These are phyloP conservation scores for Chalaropsis thielavioides DNA, from an alignment of 2,329 filamentous ascomycete genomes.

Conservation along the genomic window DNA sequence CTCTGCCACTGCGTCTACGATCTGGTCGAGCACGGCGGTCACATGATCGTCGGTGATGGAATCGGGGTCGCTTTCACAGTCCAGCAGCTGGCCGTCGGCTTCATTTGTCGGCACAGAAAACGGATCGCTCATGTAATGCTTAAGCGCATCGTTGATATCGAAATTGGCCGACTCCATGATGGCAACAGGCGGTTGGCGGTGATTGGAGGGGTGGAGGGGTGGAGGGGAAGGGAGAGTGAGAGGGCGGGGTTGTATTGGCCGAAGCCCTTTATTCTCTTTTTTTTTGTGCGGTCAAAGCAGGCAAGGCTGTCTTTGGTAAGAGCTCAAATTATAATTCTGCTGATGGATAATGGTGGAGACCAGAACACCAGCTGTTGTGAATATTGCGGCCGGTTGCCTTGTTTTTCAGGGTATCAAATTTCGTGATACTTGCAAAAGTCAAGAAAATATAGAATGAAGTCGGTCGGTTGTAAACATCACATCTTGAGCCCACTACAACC, in stretches of 20 bases:
- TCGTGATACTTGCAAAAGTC: neutral
- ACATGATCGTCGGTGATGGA: conserved; percentile 63
- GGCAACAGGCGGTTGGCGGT: conserved; percentile 20
- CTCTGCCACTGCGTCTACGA: conserved; percentile 82
- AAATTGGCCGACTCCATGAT: conserved; percentile 67
- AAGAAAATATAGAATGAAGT: neutral
- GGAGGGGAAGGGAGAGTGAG: neutral
- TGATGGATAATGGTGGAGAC: neutral
- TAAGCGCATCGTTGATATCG: conserved; percentile 92
- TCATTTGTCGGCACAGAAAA: conserved; percentile 69
- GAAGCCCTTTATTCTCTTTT: neutral
- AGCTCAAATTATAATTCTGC: neutral
- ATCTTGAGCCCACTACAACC: neutral
- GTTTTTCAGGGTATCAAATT: neutral
- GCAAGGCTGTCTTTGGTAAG: neutral
- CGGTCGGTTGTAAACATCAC: neutral
- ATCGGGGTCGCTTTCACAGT: conserved; percentile 87
- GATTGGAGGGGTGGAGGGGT: neutral
- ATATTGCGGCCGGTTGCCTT: neutral
- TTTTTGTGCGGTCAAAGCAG: neutral
- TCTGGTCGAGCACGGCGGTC: conserved; percentile 76
- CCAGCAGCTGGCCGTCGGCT: conserved; percentile 66
- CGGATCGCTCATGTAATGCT: conserved; percentile 92
- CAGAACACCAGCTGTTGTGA: neutral
- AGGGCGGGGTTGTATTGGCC: conserved; percentile 7